These are phyloP conservation scores for Debaryomyces hansenii DNA, from an alignment of 805 yeast species.

Conservation along the genomic window DNA sequence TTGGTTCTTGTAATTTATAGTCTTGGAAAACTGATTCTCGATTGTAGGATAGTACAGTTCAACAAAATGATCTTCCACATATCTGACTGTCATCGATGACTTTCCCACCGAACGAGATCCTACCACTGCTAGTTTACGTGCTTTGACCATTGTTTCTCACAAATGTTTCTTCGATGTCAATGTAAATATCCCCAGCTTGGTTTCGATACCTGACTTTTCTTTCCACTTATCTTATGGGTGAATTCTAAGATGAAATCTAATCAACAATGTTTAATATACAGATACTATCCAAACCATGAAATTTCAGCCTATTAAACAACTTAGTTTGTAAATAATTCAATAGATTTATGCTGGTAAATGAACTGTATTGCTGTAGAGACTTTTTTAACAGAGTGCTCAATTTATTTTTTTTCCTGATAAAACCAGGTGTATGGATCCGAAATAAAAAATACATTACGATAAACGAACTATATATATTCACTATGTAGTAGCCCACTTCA, in stretches of 20 bases:
- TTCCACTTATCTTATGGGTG: no score
- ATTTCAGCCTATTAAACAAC: no score
- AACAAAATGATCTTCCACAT: constrained; percentile 83
- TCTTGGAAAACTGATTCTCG: constrained; percentile 78
- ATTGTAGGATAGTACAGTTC: constrained; percentile 91
- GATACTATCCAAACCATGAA: no score
- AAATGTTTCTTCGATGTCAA: not conserved
- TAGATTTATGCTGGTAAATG: no score
- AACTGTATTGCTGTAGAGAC: no score
- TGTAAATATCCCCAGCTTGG: not conserved
- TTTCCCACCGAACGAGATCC: constrained; percentile 90
- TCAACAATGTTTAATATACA: no score
- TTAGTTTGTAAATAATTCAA: no score
- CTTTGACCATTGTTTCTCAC: constrained; percentile 36
- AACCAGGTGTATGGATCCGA: not conserved
- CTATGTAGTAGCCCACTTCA: constrained; percentile 47
- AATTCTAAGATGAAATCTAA: not conserved
- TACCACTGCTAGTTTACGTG: constrained; percentile 79
- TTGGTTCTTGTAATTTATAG: constrained; percentile 65
- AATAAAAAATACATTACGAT: not conserved
- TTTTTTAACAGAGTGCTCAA: no score
- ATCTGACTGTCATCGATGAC: constrained; percentile 80
- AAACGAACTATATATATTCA: not conserved
- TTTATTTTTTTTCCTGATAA: no score
- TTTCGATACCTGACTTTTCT: not conserved